Evolutionary conservation across 2,329 filamentous ascomycete species (phyloP), one percentile per base, ranked within the genome.

Genomic region (Acrodontium crateriforme): DNA sequence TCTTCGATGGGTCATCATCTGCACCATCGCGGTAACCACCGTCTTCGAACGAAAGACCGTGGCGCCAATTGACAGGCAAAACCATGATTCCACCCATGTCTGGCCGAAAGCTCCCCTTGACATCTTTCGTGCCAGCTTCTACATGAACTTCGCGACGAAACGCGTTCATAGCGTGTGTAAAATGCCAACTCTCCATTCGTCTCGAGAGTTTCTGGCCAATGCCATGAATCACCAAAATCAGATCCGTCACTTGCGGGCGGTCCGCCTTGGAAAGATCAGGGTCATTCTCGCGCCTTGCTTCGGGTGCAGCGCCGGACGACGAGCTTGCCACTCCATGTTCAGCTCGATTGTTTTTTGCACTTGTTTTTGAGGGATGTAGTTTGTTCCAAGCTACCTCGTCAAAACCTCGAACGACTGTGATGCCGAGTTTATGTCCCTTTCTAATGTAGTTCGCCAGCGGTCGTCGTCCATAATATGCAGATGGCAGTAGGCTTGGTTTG

Each of bases 81-180:
- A 92, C 76, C 85, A 95, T 95, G 40, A 94, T 78, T 5, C 83
- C 82, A 15, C 83, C 82, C 47, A 85, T 74, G n/a, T 72, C 74
- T 12, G 75, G 64, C 2, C 84, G 72, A 11, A 94, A 63, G 29
- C 83, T 69, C 0, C 71, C 66, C 50, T 75, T 81, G n/a, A 94
- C 76, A 6, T 67, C 63, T 3, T 78, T 71, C 18, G 68, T 80
- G 16, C 71, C 70, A 20, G 93, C 65, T 49, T 98, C 85, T 27
- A 85, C 63, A 40, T 93, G 93, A 31, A 95, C 70, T 12, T 82
- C 74, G 34, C 85, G 70, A 9, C 89, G 74, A 42, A 98, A 89
- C 0, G 76, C 71, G 47, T 93, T 95, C 50, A 95, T 87, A 4
- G 84, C 81, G 52, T 95, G 87, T 0, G 89, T 98, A 45, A 98